A percentile compares a stretch with the other conserved stretches of the same genome.
Evolutionary conservation across 2,329 filamentous ascomycete genomes (phyloP).

Genomic region (Aspergillus texensis): DNA sequence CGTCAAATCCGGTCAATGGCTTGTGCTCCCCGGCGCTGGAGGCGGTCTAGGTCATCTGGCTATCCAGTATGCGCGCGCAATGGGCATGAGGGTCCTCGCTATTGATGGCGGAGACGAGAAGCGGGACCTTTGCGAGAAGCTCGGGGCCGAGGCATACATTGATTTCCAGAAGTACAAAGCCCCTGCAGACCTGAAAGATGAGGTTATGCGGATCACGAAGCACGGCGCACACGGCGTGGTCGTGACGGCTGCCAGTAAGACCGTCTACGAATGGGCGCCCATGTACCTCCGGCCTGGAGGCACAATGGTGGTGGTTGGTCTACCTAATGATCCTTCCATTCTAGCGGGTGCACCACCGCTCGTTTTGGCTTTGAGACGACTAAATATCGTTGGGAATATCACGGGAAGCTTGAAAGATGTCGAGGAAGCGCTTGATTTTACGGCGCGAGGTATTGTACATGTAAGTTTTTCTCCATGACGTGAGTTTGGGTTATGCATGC

Average conservation of each 20-base stretch:
- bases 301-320: slow-evolving; percentile 81
- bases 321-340: slow-evolving; percentile 78
- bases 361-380: slow-evolving; percentile 83
- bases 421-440: slow-evolving; percentile 89
- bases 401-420: slow-evolving; percentile 89
- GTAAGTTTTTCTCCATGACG: not conserved
- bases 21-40: slow-evolving; percentile 35
- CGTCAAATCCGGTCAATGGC: slow-evolving; percentile 34
- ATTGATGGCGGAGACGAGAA: slow-evolving; percentile 86
- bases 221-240: slow-evolving; percentile 88
- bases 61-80: slow-evolving; percentile 85
- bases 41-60: slow-evolving; percentile 75
- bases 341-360: slow-evolving; percentile 74
- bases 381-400: slow-evolving; percentile 87
- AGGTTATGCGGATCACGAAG: slow-evolving; percentile 77
- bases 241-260: slow-evolving; percentile 81
- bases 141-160: slow-evolving; percentile 73
- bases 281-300: slow-evolving; percentile 82
- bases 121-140: slow-evolving; percentile 62
- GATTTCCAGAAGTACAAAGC: slow-evolving; percentile 77
- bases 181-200: slow-evolving; percentile 62
- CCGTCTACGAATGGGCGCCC: slow-evolving; percentile 91
- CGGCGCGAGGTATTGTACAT: slow-evolving; percentile 61
- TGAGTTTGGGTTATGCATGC: not conserved
- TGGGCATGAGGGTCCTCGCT: slow-evolving; percentile 79